Evolutionary conservation across 1,284 basidiomycete species (phyloP).

Genomic region (Coniferiporia sulphurascens): DNA sequence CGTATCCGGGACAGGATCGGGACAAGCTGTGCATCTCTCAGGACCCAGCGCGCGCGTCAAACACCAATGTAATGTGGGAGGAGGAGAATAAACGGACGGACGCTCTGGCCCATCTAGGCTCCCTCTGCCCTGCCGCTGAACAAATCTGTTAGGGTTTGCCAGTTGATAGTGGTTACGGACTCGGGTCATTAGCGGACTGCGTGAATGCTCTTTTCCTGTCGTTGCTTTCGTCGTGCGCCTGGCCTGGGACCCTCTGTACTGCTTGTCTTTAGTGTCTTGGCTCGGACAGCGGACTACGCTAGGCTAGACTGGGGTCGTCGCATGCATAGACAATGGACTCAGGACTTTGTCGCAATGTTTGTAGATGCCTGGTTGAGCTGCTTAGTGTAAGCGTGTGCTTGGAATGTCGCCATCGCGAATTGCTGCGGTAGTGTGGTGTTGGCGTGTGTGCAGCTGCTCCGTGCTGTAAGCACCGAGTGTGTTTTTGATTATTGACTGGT

Average conservation of each 20-base stretch:
- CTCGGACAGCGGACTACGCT: conserved; percentile 18
- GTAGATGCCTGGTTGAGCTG: conserved; percentile 19
- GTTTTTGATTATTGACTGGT: conserved; percentile 53
- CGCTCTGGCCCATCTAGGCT: neutral
- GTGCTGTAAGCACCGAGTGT: conserved; percentile 4
- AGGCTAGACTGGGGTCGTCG: conserved; percentile 7
- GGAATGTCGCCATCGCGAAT: neutral
- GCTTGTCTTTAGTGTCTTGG: conserved; percentile 22
- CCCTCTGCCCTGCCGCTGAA: conserved; percentile 13
- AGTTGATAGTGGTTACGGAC: conserved; percentile 15
- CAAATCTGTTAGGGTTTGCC: conserved; percentile 4
- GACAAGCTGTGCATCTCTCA: conserved; percentile 12
- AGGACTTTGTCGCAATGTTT: conserved; percentile 20
- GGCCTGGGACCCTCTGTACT: conserved; percentile 9
- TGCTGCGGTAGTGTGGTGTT: conserved; percentile 31
- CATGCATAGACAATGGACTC: conserved; percentile 17
- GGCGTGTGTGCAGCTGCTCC: conserved; percentile 8
- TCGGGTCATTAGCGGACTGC: conserved; percentile 4
- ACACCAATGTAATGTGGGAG: conserved; percentile 4
- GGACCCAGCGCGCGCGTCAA: conserved; percentile 3
- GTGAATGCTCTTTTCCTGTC: conserved; percentile 11
- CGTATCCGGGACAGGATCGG: conserved; percentile 18
- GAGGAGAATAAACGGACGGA: neutral
- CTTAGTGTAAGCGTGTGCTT: conserved; percentile 12
- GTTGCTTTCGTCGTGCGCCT: conserved; percentile 15